Evolutionary conservation across 495 filamentous ascomycete species (phyloP), one percentile per base, ranked within the genome.

Genomic region (Aspergillus sparsus): DNA sequence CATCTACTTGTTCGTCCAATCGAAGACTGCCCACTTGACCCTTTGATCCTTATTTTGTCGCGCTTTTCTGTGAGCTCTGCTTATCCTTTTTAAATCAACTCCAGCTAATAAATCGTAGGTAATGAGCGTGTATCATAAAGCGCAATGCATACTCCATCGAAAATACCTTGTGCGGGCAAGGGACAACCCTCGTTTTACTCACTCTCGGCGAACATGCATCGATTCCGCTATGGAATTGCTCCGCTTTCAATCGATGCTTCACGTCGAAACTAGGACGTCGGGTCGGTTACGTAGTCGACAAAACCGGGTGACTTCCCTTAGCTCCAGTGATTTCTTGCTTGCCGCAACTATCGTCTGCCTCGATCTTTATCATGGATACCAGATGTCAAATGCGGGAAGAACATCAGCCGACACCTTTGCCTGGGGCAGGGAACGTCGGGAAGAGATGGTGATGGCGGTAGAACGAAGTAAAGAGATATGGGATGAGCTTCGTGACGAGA

Each of bases 91-190:
- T 35, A 16, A 7, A 27, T 50, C 50, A 27, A 27, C 21, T 27
- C 21, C 21, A 27, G 21, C 63, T 73, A 57, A 74, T 32, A 8
- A 2, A 8, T 47, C 57, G 8, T 44, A 79, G 74, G 75, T 96
- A n/a, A 89, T 93, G 65, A 87, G 94, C 34, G 74, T 97, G n/a
- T 94, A 90, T 67, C 86, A 95, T 66, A 96, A 96, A 73, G 87
- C 89, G 12, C 82, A 95, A 68, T 91, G 88, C 58, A 86, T 96
- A 33, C 83, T 98, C 18, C 95, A 98, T 71, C 85, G 92, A 27
- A 91, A 89, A 58, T 97, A 93, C 68, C 81, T 97, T 62, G 77
- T 82, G 13, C 83, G 86, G 52, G 88, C 92, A 7, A 81, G 90
- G n/a, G 82, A 88, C 60, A 93, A 93, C 68, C 83, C 86, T 18